Percentiles rank a stretch among this genome's conserved stretches.
Conservation (phyloP, 2,329 filamentous ascomycete species). For the Fulvia fulva region DNA sequence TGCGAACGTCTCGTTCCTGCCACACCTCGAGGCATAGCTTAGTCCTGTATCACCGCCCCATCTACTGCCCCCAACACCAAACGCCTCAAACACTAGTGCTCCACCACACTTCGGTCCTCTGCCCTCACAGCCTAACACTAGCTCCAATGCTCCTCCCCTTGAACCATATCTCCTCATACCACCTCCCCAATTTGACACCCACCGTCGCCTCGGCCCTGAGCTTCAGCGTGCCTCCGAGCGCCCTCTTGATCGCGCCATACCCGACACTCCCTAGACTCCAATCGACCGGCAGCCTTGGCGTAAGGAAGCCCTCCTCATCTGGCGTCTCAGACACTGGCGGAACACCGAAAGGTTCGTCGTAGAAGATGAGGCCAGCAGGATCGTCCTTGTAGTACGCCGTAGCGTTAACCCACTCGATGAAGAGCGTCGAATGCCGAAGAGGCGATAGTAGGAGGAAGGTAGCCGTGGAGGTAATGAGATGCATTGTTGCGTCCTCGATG, state of each 20-base stretch:
- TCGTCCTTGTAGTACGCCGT: constrained; percentile 74
- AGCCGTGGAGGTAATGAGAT: constrained; percentile 81
- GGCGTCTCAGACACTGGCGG: constrained; percentile 49
- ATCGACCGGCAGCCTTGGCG: constrained; percentile 74
- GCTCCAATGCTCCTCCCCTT: constrained; percentile 46
- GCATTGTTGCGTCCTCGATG: constrained; percentile 79
- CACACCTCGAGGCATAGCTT: not conserved
- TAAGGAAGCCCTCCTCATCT: constrained; percentile 57
- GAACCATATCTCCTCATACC: constrained; percentile 62
- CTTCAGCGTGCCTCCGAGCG: constrained; percentile 74
- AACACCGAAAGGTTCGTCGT: constrained; percentile 69
- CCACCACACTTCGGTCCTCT: not conserved
- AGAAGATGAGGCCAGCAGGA: constrained; percentile 71
- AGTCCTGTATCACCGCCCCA: not conserved
- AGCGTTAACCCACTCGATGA: constrained; percentile 75
- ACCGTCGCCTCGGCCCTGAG: constrained; percentile 75
- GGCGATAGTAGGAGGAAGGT: constrained; percentile 81
- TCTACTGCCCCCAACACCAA: not conserved
- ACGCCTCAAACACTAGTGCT: not conserved
- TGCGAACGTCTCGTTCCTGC: not conserved
- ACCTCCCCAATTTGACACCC: constrained; percentile 68
- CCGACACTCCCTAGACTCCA: constrained; percentile 75
- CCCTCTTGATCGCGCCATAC: constrained; percentile 74
- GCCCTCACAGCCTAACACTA: constrained; percentile 39
- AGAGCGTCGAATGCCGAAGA: constrained; percentile 66